Base-by-base conservation (phyloP, 208 protist species). In the Crithidia brevicula region DNA sequence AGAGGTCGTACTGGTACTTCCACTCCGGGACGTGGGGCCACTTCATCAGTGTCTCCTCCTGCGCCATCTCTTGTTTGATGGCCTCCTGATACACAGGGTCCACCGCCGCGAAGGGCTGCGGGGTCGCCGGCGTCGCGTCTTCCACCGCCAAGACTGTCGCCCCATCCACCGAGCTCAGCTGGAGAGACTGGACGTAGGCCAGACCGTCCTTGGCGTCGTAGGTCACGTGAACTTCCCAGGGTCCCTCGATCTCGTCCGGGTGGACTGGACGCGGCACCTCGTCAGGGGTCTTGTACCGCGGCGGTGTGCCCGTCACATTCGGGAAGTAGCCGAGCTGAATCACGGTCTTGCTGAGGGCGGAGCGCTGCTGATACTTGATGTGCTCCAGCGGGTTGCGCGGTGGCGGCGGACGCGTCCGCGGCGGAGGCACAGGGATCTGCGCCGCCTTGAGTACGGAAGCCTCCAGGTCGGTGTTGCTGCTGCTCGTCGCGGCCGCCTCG, bases 221-320 rank as follows among this genome's bases (percentile, higher is more conserved):
- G n/a, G 79, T 90, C 40, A 97, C 75, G 46, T 53, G 66, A 8
- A 82, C 89, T 59, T 93, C 86, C 90, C 92, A 97, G 18, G 89
- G 92, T 0, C 92, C 92, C 38, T 90, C 86, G 49, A 97, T 95
- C 56, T 97, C 92, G 54, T 97, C 92, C 2, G 92, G 89, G 79
- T 97, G 92, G 34, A 59, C 81, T 11, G 92, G 92, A 5, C 92
- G 87, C 16, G 86, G 83, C 20, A 93, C 63, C 18, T 83, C 83
- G n/a, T 81, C 77, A 18, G 57, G 73, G 1, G 22, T 60, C 16
- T 49, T 54, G 57, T 80, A 86, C 18, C 67, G 75, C 38, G 69
- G 62, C 53, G 92, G 81, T 9, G 82, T 50, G 23, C 66, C 25
- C 5, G 89, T 92, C 16, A 93, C 82, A 60, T 93, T 95, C 3